Percentiles rank a stretch among this genome's conserved stretches.
Evolutionary conservation across 345 rosid genomes (phyloP).

Genomic region (Dipteronia dyeriana): DNA sequence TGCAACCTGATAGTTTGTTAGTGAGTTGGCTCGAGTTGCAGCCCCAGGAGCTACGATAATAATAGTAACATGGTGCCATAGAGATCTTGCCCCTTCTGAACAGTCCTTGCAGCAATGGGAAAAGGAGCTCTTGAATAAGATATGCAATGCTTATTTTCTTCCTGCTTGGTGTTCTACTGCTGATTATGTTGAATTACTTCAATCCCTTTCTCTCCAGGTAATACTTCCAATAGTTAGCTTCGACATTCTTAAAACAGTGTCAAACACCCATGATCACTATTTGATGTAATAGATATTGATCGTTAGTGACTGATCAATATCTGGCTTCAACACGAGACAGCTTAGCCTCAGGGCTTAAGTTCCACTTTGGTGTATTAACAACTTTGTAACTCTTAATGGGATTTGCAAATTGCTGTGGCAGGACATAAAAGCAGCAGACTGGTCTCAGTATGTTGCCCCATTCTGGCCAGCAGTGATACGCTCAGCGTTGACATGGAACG

Average conservation of each 20-base stretch:
- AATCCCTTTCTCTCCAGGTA: conserved; percentile 63
- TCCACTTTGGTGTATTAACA: neutral
- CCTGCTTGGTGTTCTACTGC: conserved; percentile 89
- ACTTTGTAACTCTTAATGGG: neutral
- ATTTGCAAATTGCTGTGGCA: conserved; percentile 23
- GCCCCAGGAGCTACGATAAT: conserved; percentile 80
- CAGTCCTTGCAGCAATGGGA: conserved; percentile 75
- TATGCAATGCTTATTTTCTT: conserved; percentile 72
- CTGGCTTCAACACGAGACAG: neutral
- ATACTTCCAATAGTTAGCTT: neutral
- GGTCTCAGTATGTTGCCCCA: conserved; percentile 83
- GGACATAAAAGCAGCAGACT: conserved; percentile 87
- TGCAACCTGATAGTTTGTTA: conserved; percentile 57
- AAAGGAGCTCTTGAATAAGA: conserved; percentile 54
- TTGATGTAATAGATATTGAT: neutral
- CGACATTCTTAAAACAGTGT: neutral
- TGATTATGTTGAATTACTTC: conserved; percentile 67
- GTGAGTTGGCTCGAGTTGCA: conserved; percentile 77
- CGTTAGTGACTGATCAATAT: neutral
- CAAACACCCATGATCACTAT: neutral
- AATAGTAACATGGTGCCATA: conserved; percentile 93
- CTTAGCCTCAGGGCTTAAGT: neutral
- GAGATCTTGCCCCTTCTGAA: conserved; percentile 66
- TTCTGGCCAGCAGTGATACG: conserved; percentile 93
- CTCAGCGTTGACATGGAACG: conserved; percentile 86